Evolutionary conservation across 768 basidiomycete genomes (phyloP).

Genomic region (Leccinum truebloodii): DNA sequence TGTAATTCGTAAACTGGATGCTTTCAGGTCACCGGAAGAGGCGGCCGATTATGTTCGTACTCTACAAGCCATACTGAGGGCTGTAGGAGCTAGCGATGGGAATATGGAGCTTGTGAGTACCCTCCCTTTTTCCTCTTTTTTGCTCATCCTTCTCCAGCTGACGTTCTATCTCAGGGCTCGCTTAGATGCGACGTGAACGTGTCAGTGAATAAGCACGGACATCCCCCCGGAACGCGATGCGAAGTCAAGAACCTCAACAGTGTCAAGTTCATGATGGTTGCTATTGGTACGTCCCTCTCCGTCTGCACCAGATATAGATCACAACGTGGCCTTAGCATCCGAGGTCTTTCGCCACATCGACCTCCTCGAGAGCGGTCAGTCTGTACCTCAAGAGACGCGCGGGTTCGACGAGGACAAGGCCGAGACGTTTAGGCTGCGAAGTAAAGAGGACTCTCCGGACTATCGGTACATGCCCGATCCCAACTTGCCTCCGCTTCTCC

Average conservation of each 20-base stretch:
- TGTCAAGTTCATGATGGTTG: constrained; percentile 77
- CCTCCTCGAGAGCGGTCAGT: constrained; percentile 43
- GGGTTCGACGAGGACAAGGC: constrained; percentile 83
- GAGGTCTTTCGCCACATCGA: constrained; percentile 81
- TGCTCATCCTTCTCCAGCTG: neutral
- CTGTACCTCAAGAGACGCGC: constrained; percentile 83
- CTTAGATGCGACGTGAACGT: constrained; percentile 95
- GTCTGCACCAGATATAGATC: neutral
- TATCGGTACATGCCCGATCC: constrained; percentile 99
- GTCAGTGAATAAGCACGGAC: constrained; percentile 72
- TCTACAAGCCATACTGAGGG: constrained; percentile 77
- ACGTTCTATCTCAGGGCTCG: constrained; percentile 64
- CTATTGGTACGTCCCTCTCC: constrained; percentile 65
- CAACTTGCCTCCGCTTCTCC: constrained; percentile 75
- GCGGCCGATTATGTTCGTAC: constrained; percentile 86
- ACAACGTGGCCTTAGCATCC: constrained; percentile 50
- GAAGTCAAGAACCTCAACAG: constrained; percentile 98
- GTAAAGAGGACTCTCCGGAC: constrained; percentile 93
- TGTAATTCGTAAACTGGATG: neutral
- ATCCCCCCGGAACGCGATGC: constrained; percentile 76
- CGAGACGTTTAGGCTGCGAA: constrained; percentile 79
- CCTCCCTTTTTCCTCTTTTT: neutral
- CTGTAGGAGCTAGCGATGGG: constrained; percentile 87
- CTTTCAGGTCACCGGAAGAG: constrained; percentile 76
- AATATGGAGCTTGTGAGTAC: constrained; percentile 92